Base-by-base conservation (phyloP, 192 early-diverging fungal genomes). In the Coemansia sp. region DNA sequence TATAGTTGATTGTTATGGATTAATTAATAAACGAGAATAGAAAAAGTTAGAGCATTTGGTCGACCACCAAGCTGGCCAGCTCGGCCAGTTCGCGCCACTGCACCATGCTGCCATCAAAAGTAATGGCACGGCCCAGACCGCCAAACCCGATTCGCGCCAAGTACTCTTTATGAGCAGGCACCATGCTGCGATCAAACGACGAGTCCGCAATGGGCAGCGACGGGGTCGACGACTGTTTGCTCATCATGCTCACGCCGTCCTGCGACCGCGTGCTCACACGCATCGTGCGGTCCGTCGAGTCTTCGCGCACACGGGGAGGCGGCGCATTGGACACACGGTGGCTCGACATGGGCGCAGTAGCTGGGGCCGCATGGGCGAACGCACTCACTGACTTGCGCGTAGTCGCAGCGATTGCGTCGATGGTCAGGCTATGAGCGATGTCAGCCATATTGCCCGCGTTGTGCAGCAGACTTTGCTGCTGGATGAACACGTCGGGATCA, bases 11-110 rank as follows among this genome's bases (percentile, higher is more conserved):
- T 5, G 21, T 21, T 21, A 21, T 21, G 15, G 37, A 35, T 39
- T 32, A 3, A 11, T 47, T 43, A 59, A 24, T 47, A 22, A 43
- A 5, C 62, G 32, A 70, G 43, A 73, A 59, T 39, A 51, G 23
- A 51, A 43, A 43, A 29, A 15, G 5, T 23, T 51, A 79, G 2
- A 72, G 66, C 67, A 82, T 84, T 37, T 80, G 68, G 55, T 76
- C 88, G 17, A 76, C 76, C 47, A 87, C 72, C 32, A 92, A 62
- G 27, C 87, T 67, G 14, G 78, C 63, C 47, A 81, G 70, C 60
- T 75, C 78, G 0, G 78, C 62, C 11, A 81, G 62, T 56, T 81
- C 78, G 35, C 73, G 67, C 78, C 78, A 81, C 62, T 81, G 78
- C 27, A 25, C 32, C 63, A 69, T 63, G 56, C 58, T 60, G 60